Evolutionary conservation across 1,284 basidiomycete species (phyloP), one percentile per base, ranked within the genome.

Genomic region (Cutaneotrichosporon mucoides): DNA sequence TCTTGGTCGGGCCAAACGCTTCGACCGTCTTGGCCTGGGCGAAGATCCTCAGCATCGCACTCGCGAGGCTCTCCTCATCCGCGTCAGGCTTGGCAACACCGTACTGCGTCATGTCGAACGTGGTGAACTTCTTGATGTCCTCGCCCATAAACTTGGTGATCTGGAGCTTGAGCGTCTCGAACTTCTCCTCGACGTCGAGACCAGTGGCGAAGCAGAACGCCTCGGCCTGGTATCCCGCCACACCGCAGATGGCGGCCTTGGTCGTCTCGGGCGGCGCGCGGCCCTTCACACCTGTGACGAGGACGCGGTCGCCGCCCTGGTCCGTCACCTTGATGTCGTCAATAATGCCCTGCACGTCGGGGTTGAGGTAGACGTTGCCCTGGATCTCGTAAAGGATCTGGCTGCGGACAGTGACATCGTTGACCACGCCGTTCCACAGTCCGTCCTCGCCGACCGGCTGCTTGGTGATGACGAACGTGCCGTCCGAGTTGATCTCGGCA

Each of bases 201-300:
- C 68, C 66, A 0, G 61, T 63, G 3, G 63, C 60, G 38, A 65
- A 65, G 36, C 61, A 55, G 35, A 59, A 47, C 6, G 60, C 54
- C 56, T 69, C 66, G 8, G 67, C 69, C 47, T 68, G 66, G 34
- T 63, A 70, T 5, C 69, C 69, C 1, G 61, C 69, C 5, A 64
- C 40, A 10, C 60, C 67, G 40, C 64, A 64, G 45, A 70, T 61
- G 15, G 64, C 66, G 8, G 62, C 62, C 55, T 70, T 70, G 4
- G 69, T 70, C 3, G 69, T 69, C 4, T 63, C 51, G 3, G 69
- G 69, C 2, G 69, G 69, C 6, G 69, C 55, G 1, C 61, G 24
- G 6, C 69, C 69, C 6, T 40, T 44, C 10, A 70, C 64, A 5
- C 67, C 67, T 1, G 61, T 56, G 11, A 69, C 64, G 8, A 51